phyloP scores from a whole-genome alignment of 2,329 filamentous ascomycete species.

The Ambrosiella beaveri region DNA sequence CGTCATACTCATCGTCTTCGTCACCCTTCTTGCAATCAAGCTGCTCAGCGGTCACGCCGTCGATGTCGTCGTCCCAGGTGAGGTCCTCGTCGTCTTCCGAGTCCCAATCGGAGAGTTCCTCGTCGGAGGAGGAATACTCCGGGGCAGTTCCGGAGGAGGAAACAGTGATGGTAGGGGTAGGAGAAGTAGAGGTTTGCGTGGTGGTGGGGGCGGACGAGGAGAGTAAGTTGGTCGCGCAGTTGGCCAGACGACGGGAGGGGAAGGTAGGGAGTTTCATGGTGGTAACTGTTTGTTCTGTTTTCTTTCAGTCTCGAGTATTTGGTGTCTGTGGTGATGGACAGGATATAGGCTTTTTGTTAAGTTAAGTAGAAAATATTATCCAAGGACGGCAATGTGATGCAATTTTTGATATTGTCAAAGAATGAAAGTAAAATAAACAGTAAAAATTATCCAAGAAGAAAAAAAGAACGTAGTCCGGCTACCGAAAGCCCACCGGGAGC shows the following conservation, averaged over 20 bases:
- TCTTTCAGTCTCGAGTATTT: not conserved
- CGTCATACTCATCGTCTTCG: not conserved
- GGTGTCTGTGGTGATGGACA: not conserved
- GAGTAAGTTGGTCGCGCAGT: not conserved
- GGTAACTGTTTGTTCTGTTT: not conserved
- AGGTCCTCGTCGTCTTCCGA: conserved; percentile 10
- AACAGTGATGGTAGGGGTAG: not conserved
- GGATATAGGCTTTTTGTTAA: not conserved
- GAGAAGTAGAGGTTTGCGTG: not conserved
- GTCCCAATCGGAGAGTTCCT: conserved; percentile 9
- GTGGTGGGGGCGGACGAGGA: not conserved
- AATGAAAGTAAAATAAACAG: conserved; percentile 1
- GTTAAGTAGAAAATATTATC: not conserved
- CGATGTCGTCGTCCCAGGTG: conserved; percentile 3
- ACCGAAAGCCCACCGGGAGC: conserved; percentile 12
- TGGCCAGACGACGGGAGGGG: not conserved
- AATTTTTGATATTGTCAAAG: not conserved
- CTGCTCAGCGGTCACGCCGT: not conserved
- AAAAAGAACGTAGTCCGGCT: conserved; percentile 11
- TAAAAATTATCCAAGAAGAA: not conserved
- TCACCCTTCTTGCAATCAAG: not conserved
- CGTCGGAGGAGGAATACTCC: not conserved
- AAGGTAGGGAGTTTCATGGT: conserved; percentile 10
- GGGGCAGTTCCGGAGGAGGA: not conserved
- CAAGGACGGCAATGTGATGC: not conserved